Evolutionary conservation across 2,329 filamentous ascomycete genomes (phyloP).

Genomic region (Alternaria novae-zelandiae): DNA sequence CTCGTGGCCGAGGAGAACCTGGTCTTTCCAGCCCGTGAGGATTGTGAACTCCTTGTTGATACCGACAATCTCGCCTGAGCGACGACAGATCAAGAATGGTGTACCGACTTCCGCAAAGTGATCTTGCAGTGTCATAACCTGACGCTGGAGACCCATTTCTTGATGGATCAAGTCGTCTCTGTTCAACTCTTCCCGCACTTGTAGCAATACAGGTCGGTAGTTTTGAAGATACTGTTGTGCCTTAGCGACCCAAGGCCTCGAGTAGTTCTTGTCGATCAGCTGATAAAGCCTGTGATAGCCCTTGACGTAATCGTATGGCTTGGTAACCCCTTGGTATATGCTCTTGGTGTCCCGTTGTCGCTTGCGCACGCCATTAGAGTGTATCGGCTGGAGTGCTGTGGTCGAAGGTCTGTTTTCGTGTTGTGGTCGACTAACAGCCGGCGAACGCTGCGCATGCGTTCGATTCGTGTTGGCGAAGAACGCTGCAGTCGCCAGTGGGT

Average conservation of each 20-base stretch:
- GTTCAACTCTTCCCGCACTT: constrained; percentile 87
- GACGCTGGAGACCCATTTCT: constrained; percentile 96
- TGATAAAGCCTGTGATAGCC: constrained; percentile 89
- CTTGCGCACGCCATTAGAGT: constrained; percentile 51
- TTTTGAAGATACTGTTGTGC: constrained; percentile 88
- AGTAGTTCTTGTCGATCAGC: constrained; percentile 79
- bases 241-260: constrained; percentile 75
- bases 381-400: constrained; percentile 39
- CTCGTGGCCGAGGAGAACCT: constrained; percentile 85
- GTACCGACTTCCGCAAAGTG: constrained; percentile 87
- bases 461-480: constrained; percentile 46
- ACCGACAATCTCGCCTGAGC: constrained; percentile 92
- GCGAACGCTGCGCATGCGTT: constrained; percentile 38
- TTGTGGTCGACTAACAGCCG: constrained; percentile 33
- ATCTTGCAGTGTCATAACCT: constrained; percentile 90
- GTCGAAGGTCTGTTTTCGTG: constrained; percentile 34
- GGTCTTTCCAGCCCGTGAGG: constrained; percentile 91
- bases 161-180: constrained; percentile 92
- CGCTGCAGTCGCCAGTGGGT: constrained; percentile 40
- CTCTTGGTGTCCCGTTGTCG: constrained; percentile 74
- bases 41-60: constrained; percentile 98
- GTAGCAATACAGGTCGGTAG: constrained; percentile 91
- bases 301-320: constrained; percentile 88
- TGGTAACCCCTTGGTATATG: constrained; percentile 87
- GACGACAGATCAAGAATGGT: constrained; percentile 87